Percentiles rank a stretch among this genome's conserved stretches.
These are phyloP conservation scores for Chaetomium globosum DNA, from an alignment of 2,329 filamentous ascomycete species.

Conservation along the genomic window DNA sequence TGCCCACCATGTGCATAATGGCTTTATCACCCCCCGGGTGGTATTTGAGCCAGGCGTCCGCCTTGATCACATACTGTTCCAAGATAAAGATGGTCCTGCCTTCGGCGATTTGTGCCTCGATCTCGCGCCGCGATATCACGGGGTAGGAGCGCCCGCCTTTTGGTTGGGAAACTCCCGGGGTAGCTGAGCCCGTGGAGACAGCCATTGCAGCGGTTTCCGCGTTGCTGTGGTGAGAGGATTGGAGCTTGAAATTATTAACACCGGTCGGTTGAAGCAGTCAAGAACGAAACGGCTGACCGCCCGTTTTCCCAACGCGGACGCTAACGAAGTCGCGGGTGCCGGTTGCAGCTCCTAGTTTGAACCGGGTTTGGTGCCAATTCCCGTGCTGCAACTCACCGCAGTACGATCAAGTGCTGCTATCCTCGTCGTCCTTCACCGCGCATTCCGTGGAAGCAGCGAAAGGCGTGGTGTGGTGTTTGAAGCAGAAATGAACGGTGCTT, in stretches of 20 bases:
- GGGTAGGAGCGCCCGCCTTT: constrained; percentile 39
- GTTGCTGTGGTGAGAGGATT: background rate
- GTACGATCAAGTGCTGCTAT: background rate
- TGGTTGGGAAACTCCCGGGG: background rate
- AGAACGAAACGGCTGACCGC: background rate
- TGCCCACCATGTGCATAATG: constrained; percentile 89
- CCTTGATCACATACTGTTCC: constrained; percentile 78
- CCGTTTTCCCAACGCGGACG: background rate
- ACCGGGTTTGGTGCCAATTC: background rate
- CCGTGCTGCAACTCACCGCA: background rate
- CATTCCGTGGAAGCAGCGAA: background rate
- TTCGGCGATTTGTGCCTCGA: constrained; percentile 82
- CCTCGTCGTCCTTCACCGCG: background rate
- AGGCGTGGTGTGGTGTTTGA: background rate
- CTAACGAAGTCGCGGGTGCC: background rate
- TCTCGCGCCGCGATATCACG: constrained; percentile 54
- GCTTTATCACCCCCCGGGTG: constrained; percentile 92
- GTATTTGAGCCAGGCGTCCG: constrained; percentile 84
- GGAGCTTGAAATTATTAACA: background rate
- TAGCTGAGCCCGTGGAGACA: background rate
- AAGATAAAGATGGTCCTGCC: constrained; percentile 80
- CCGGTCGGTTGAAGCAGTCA: no score
- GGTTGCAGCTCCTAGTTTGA: background rate
- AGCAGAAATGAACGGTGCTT: background rate
- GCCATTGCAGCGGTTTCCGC: constrained; percentile 9